Evolutionary conservation across 2,329 filamentous ascomycete species (phyloP), one percentile per base, ranked within the genome.

Genomic region (Trichophyton equinum): DNA sequence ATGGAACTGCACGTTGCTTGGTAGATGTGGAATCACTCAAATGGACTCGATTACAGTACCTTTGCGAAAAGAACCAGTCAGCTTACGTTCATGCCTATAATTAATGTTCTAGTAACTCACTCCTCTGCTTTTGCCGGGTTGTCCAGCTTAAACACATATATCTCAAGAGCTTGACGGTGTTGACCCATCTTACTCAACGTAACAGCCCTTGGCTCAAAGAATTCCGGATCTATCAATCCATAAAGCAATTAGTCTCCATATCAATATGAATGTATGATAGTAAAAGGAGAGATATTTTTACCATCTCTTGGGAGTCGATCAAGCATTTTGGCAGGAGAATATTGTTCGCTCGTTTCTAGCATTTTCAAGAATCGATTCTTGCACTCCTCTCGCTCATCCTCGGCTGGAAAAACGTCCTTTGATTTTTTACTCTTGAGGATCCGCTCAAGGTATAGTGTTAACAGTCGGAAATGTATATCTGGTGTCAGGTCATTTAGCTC

Each of bases 151-250:
- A 96, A 99, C 30, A 97, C 92, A 71, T 96, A 99, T 59, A 99
- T 96, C 71, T 94, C 88, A n/a, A 99, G 77, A 0, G 94, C 94
- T 74, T 97, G 91, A 70, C 90, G 91, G 75, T 99, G 91, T 68
- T 92, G 87, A 5, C 89, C 90, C 89, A 97, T 96, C 67, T 94
- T 95, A 73, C 89, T 91, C 44, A 97, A 82, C 20, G 97, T 86
- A 51, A 97, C 86, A 5, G 94, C 94, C 63, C 92, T 85, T 1
- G 90, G 85, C 72, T 97, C 92, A 72, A 88, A 95, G 68, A 96
- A 96, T 2, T 83, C 80, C 0, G 91, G 79, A 71, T 96, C 90
- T 92, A 53, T 36, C n/a, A 18, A 11, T 38, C 25, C 15, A 44
- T 30, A n/a, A 2, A 20, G 25, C 42, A 30, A 61, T 62, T 60